Percentiles rank a stretch among this genome's conserved stretches.
These are phyloP conservation scores for Globisporangium echinulatum DNA, from an alignment of 352 stramenopile genomes.

Conservation along the genomic window DNA sequence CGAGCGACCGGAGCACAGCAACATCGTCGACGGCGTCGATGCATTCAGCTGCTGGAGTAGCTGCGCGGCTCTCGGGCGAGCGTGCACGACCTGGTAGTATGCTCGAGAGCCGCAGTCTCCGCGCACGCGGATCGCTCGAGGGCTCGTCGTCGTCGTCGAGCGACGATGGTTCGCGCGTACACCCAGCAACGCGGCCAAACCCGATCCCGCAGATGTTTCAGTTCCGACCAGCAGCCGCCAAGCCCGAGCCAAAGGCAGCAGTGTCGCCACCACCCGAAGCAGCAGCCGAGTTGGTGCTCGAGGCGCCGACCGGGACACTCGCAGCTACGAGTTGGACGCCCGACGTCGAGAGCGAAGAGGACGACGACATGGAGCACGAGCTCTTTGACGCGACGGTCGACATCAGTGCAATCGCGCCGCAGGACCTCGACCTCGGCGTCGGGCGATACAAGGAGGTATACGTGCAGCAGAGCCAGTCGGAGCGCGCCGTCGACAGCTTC, in stretches of 20 bases:
- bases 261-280: no score
- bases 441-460: constrained; percentile 48
- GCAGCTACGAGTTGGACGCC: not conserved
- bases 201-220: constrained; percentile 58
- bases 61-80: constrained; percentile 8
- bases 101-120: constrained; percentile 14
- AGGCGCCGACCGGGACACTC: no score
- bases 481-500: constrained; percentile 47
- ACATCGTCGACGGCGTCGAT: constrained; percentile 9
- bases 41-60: no score
- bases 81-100: constrained; percentile 5
- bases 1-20: constrained; percentile 16
- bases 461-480: constrained; percentile 19
- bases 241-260: constrained; percentile 1
- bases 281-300: not conserved
- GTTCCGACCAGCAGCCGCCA: constrained; percentile 43
- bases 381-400: constrained; percentile 16
- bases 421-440: constrained; percentile 41
- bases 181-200: constrained; percentile 19
- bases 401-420: constrained; percentile 14
- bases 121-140: constrained; percentile 24
- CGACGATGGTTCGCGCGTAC: constrained; percentile 12
- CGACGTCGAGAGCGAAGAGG: constrained; percentile 16
- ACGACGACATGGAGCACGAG: constrained; percentile 22
- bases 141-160: constrained; percentile 4